These are phyloP conservation scores for Acacia acuminata DNA, from an alignment of 306 rosid genomes.

Conservation along the genomic window DNA sequence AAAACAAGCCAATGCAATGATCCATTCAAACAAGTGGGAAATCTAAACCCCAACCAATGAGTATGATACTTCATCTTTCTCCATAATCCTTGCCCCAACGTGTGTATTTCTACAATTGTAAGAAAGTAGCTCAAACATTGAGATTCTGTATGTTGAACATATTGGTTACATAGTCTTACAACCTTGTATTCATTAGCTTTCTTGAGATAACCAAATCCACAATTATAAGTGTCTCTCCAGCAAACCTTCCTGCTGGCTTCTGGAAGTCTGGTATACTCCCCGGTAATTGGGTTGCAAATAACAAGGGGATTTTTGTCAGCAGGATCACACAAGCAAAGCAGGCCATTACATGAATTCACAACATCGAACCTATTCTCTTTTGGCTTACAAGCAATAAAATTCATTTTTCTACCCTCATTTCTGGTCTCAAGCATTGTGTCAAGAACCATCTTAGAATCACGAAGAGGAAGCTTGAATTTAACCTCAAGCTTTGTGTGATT, in stretches of 20 bases:
- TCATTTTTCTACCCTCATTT: neutral
- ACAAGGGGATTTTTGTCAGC: neutral
- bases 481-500: neutral
- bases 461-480: conserved; percentile 34
- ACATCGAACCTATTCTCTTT: neutral
- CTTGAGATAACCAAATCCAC: conserved; percentile 17
- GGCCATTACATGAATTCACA: conserved; percentile 35
- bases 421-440: neutral
- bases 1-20: conserved; percentile 19
- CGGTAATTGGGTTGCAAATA: conserved; percentile 33
- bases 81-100: conserved; percentile 14
- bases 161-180: neutral
- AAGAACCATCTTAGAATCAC: conserved; percentile 4
- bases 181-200: conserved; percentile 24
- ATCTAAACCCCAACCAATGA: neutral
- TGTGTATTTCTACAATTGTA: conserved; percentile 10
- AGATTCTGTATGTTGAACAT: neutral
- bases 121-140: no score
- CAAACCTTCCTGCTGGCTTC: neutral
- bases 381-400: neutral
- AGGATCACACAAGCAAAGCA: conserved; percentile 29
- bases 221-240: neutral
- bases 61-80: neutral
- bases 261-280: conserved; percentile 32
- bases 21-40: conserved; percentile 23